These are phyloP conservation scores for Grosmannia huntii DNA, from an alignment of 2,329 filamentous ascomycete species.

Conservation along the genomic window DNA sequence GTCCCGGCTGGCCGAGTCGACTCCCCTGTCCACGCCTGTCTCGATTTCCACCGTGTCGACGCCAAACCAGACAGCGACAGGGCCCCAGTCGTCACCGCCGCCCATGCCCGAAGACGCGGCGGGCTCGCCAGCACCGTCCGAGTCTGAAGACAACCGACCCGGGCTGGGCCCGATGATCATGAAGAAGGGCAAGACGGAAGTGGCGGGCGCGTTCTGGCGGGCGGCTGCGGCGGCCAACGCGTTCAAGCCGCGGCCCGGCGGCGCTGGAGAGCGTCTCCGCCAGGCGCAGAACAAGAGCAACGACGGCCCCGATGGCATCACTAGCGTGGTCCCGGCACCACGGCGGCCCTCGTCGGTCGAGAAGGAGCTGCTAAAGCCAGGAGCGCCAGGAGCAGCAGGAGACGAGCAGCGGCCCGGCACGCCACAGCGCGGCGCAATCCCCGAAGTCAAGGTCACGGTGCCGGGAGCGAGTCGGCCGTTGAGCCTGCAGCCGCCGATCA, in stretches of 20 bases:
- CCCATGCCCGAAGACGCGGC: constrained; percentile 5
- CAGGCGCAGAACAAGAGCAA: constrained; percentile 42
- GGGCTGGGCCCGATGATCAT: constrained; percentile 88
- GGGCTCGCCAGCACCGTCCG: constrained; percentile 10
- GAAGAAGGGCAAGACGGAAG: constrained; percentile 55
- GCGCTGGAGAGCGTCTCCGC: constrained; percentile 67
- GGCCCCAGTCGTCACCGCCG: constrained; percentile 11
- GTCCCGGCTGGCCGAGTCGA: not conserved
- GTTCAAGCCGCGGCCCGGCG: constrained; percentile 82
- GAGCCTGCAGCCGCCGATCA: constrained; percentile 26
- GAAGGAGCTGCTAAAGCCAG: constrained; percentile 23
- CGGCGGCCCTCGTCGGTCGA: constrained; percentile 30
- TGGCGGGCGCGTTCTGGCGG: constrained; percentile 67
- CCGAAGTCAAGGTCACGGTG: constrained; percentile 46
- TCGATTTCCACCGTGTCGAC: not conserved
- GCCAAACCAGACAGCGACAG: constrained; percentile 6
- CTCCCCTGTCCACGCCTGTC: not conserved
- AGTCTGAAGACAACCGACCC: constrained; percentile 38
- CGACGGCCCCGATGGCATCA: constrained; percentile 82
- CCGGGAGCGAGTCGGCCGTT: constrained; percentile 27
- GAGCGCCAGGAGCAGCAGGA: constrained; percentile 18
- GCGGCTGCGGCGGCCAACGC: constrained; percentile 58
- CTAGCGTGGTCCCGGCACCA: constrained; percentile 73
- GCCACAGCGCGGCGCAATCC: constrained; percentile 26
- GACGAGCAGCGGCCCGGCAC: constrained; percentile 18